phyloP scores from a whole-genome alignment of 2,329 filamentous ascomycete species.

The Penicillium rolfsii region DNA sequence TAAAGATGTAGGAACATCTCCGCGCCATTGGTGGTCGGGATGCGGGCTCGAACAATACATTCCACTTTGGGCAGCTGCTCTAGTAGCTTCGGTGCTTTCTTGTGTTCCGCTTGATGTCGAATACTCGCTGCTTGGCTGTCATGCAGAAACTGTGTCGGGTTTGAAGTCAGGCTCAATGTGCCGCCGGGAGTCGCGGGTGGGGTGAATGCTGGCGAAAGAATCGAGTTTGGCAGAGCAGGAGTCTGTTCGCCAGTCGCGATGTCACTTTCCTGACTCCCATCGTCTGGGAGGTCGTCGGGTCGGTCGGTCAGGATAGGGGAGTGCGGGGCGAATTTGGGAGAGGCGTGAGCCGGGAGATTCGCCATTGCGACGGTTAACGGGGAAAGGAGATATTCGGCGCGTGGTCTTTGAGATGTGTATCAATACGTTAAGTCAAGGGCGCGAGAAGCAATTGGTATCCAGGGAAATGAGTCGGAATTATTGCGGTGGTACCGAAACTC shows the following conservation, averaged over 20 bases:
- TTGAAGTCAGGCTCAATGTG: slow-evolving; percentile 31
- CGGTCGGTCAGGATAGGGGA: slow-evolving; percentile 22
- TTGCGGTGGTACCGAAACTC: slow-evolving; percentile 10
- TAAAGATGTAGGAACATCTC: slow-evolving; percentile 98
- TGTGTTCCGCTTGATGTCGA: slow-evolving; percentile 33
- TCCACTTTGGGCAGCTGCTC: slow-evolving; percentile 79
- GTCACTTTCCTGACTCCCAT: slow-evolving; percentile 26
- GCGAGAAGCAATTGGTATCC: slow-evolving; percentile 13
- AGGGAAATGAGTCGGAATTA: slow-evolving; percentile 10
- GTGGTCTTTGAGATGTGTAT: slow-evolving; percentile 4
- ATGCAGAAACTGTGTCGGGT: slow-evolving; percentile 37
- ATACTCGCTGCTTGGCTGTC: slow-evolving; percentile 35
- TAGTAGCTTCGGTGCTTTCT: slow-evolving; percentile 71
- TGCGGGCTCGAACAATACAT: slow-evolving; percentile 91
- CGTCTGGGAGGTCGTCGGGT: slow-evolving; percentile 23
- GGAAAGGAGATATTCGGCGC: not conserved
- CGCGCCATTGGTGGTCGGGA: slow-evolving; percentile 85
- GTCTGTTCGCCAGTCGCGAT: slow-evolving; percentile 40
- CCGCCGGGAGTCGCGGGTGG: slow-evolving; percentile 51
- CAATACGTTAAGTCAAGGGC: slow-evolving; percentile 15
- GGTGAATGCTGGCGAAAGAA: slow-evolving; percentile 58
- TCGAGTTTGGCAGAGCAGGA: slow-evolving; percentile 54
- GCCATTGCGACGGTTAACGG: slow-evolving; percentile 48
- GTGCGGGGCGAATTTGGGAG: slow-evolving; percentile 53
- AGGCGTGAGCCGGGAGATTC: slow-evolving; percentile 59